A percentile compares a stretch with the other conserved stretches of the same genome.
phyloP scores from a whole-genome alignment of 139 green algal genomes.

The Coelastrella sp. region DNA sequence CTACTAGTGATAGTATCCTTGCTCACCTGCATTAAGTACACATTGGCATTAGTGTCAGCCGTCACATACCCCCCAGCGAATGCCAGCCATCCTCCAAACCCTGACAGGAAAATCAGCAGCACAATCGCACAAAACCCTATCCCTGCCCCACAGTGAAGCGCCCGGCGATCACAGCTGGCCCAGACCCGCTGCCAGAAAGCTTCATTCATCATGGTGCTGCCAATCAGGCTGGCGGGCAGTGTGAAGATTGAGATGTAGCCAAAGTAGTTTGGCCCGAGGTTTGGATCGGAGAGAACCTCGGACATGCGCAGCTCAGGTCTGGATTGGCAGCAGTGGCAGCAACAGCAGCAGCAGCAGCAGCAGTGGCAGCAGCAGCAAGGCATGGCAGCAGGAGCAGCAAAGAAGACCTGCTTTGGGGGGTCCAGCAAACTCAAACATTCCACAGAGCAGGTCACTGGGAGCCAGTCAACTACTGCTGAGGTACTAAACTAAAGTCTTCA shows the following conservation, averaged over 20 bases:
- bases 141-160: slow-evolving; percentile 56
- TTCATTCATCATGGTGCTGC: slow-evolving; percentile 80
- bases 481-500: too few species aligned
- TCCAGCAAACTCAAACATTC: too few species aligned
- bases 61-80: slow-evolving; percentile 65
- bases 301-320: background rate
- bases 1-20: too few species aligned
- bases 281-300: slow-evolving; percentile 66
- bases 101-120: slow-evolving; percentile 69
- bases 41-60: slow-evolving; percentile 65
- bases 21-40: slow-evolving; percentile 70
- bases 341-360: too few species aligned
- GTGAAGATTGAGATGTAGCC: slow-evolving; percentile 75
- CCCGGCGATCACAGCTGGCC: slow-evolving; percentile 48
- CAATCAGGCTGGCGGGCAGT: slow-evolving; percentile 78
- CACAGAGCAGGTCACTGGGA: too few species aligned
- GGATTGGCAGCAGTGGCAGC: background rate
- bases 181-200: slow-evolving; percentile 87
- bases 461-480: too few species aligned
- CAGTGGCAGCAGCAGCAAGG: background rate
- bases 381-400: background rate
- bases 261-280: slow-evolving; percentile 23
- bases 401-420: background rate
- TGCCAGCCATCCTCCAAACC: slow-evolving; percentile 84
- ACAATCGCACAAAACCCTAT: slow-evolving; percentile 54